These are phyloP conservation scores for Exsudoporus frostii DNA, from an alignment of 768 basidiomycete genomes.

Conservation along the genomic window DNA sequence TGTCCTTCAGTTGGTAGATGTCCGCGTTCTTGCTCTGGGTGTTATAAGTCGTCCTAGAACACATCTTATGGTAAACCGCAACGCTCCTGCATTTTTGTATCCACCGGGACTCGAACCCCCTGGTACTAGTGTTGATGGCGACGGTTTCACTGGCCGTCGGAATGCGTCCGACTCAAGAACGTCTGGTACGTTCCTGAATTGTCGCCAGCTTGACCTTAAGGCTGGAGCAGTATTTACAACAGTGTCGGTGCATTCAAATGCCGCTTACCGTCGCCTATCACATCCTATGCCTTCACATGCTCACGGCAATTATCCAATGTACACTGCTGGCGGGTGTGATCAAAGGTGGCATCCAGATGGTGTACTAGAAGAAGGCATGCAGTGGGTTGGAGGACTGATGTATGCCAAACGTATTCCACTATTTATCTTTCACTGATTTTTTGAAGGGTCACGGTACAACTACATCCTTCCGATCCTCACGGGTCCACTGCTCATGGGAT, in stretches of 20 bases:
- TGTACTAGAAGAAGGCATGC: constrained; percentile 54
- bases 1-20: constrained; percentile 66
- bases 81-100: constrained; percentile 65
- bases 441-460: constrained; percentile 59
- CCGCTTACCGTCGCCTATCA: constrained; percentile 42
- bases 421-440: constrained; percentile 6
- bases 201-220: background rate
- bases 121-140: constrained; percentile 1
- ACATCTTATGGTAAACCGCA: constrained; percentile 55
- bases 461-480: constrained; percentile 44
- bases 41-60: constrained; percentile 57
- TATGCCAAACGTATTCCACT: constrained; percentile 28
- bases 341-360: constrained; percentile 56
- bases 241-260: constrained; percentile 3
- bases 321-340: constrained; percentile 68
- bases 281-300: constrained; percentile 55
- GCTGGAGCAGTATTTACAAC: background rate
- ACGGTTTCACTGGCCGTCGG: background rate
- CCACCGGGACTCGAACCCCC: constrained; percentile 58
- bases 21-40: constrained; percentile 71
- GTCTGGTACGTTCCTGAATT: constrained; percentile 1
- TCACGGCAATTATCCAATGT: constrained; percentile 68
- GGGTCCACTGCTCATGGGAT: constrained; percentile 36
- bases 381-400: constrained; percentile 77
- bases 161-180: constrained; percentile 3